Evolutionary conservation across 768 basidiomycete species (phyloP), one percentile per base, ranked within the genome.

Genomic region (Hygrocybe punicea): DNA sequence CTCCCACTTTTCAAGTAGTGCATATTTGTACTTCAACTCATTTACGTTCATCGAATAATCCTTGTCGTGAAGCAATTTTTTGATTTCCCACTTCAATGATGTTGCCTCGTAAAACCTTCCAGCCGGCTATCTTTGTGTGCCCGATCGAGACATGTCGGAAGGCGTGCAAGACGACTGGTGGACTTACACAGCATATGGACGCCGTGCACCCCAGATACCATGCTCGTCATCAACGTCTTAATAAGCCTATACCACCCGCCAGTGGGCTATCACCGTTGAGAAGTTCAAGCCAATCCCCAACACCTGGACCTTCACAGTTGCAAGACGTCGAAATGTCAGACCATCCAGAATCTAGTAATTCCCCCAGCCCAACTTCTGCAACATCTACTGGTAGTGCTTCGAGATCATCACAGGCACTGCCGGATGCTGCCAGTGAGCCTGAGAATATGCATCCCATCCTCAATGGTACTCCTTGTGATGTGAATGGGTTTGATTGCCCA

Each of bases 361-460:
- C 39, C 39, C 39, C 19, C 4, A 40, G 16, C 39, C 39, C 19
- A 14, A 40, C 39, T 19, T 14, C 14, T 40, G 39, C 19, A 14
- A 40, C 39, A 4, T 14, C 14, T 40, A 11, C 39, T 19, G 13
- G 19, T 40, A 19, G 16, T 40, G 19, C 39, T 16, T 19, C 39
- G 19, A 40, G 16, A 40, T 19, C 39, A 14, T 40, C 39, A 40
- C 39, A 16, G 39, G 14, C 19, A 40, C 39, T 11, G 14, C 46
- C 46, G 19, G 13, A n/a, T 1, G 72, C 54, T 3, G 29, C 29
- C 62, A 65, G 42, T 70, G 71, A 2, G 53, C 71, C 0, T 68
- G 51, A 67, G 67, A 47, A 13, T 47, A 47, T n/a, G 29, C 46
- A 47, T 24, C 17, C 46, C n/a, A 6, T 47, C 23, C 46, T 47